A percentile compares a stretch with the other conserved stretches of the same genome.
Evolutionary conservation across 2,329 filamentous ascomycete species (phyloP).

Genomic region (Nothophoma quercina): DNA sequence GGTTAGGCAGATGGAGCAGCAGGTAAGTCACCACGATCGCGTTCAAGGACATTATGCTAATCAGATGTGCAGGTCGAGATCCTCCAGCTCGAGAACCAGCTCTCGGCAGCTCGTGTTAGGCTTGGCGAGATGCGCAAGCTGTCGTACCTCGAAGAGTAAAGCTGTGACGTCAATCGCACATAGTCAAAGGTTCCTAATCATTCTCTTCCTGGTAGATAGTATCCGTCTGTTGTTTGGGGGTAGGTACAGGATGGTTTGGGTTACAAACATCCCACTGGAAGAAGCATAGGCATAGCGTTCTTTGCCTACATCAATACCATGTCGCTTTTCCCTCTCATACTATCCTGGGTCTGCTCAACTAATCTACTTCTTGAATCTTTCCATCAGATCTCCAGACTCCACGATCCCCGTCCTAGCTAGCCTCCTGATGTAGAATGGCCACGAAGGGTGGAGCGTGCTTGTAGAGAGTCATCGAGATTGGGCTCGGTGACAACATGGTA

Average conservation of each 20-base stretch:
- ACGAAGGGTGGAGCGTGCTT: too few species aligned
- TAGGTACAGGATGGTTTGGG: background rate
- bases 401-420: too few species aligned
- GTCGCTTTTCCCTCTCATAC: background rate
- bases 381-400: too few species aligned
- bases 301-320: constrained; percentile 8
- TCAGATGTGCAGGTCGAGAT: constrained; percentile 80
- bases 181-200: background rate
- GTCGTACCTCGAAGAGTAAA: constrained; percentile 69
- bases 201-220: constrained; percentile 14
- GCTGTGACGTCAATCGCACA: background rate
- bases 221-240: background rate
- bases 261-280: background rate
- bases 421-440: too few species aligned
- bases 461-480: too few species aligned
- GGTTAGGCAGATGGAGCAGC: constrained; percentile 98
- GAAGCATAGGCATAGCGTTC: background rate
- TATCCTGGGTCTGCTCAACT: too few species aligned
- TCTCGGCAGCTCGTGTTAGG: constrained; percentile 79
- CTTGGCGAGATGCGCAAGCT: constrained; percentile 99
- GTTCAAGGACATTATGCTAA: constrained; percentile 22
- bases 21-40: constrained; percentile 68
- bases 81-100: constrained; percentile 87
- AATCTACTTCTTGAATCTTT: too few species aligned
- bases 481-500: too few species aligned